Evolutionary conservation across 2,329 filamentous ascomycete genomes (phyloP).

Genomic region (Exophiala mesophila): DNA sequence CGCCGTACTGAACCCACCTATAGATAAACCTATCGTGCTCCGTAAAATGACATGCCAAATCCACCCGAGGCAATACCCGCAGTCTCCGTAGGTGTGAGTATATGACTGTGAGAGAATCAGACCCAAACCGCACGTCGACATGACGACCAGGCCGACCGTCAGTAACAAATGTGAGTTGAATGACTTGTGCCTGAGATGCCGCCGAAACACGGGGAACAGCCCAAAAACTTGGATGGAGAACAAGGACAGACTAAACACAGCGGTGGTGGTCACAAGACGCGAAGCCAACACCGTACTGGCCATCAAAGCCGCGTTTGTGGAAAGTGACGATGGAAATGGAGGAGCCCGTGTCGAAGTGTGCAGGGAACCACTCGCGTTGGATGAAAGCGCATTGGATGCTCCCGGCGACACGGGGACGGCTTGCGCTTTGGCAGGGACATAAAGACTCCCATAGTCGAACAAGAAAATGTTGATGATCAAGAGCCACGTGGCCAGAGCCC

Average conservation of each 20-base stretch:
- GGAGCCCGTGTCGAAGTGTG: slow-evolving; percentile 25
- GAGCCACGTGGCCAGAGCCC: slow-evolving; percentile 92
- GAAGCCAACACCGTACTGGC: slow-evolving; percentile 90
- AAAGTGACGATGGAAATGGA: slow-evolving; percentile 60
- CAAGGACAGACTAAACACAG: slow-evolving; percentile 90
- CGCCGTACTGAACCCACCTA: slow-evolving; percentile 69
- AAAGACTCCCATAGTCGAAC: slow-evolving; percentile 79
- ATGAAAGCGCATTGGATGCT: slow-evolving; percentile 6
- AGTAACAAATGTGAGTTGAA: slow-evolving; percentile 76
- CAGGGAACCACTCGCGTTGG: slow-evolving; percentile 5
- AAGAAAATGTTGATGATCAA: slow-evolving; percentile 95
- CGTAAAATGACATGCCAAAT: slow-evolving; percentile 50
- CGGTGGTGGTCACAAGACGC: slow-evolving; percentile 79
- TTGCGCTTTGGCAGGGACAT: slow-evolving; percentile 13
- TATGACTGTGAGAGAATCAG: slow-evolving; percentile 51
- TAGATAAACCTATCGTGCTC: slow-evolving; percentile 65
- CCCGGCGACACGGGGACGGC: slow-evolving; percentile 3
- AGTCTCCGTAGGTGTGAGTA: slow-evolving; percentile 27
- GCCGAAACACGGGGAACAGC: slow-evolving; percentile 93
- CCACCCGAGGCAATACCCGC: slow-evolving; percentile 42
- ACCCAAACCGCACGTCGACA: slow-evolving; percentile 73
- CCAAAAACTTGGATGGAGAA: slow-evolving; percentile 98
- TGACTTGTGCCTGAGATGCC: slow-evolving; percentile 75
- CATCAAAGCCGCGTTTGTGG: slow-evolving; percentile 95
- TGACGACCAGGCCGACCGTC: slow-evolving; percentile 69